Percentiles rank a stretch among this genome's conserved stretches.
phyloP scores from a whole-genome alignment of 2,329 filamentous ascomycete genomes.

The Verticillium nonalfalfae region DNA sequence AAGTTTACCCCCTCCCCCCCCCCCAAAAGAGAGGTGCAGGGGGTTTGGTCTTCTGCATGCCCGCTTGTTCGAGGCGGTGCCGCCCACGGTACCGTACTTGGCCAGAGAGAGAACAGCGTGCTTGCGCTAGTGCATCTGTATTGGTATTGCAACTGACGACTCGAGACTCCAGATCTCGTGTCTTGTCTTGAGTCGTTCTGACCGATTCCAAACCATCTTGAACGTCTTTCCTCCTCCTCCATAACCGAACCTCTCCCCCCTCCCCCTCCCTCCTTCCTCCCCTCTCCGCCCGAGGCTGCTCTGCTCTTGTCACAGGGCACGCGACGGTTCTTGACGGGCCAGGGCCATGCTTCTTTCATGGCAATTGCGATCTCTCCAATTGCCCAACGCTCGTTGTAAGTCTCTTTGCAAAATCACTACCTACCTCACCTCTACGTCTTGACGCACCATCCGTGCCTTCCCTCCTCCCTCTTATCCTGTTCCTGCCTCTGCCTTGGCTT shows the following conservation, averaged over 20 bases:
- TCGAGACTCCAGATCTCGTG: conserved; percentile 3
- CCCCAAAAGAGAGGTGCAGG: not conserved
- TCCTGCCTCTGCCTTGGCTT: no score
- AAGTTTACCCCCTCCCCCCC: not conserved
- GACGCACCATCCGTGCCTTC: not conserved
- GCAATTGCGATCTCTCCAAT: conserved; percentile 1
- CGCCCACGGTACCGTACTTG: conserved; percentile 4
- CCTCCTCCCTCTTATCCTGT: not conserved
- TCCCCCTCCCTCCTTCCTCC: not conserved
- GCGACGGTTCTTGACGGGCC: not conserved
- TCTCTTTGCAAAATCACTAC: not conserved
- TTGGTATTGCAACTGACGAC: not conserved
- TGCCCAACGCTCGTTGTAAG: conserved; percentile 1
- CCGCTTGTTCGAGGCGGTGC: conserved; percentile 6
- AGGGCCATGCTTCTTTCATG: conserved; percentile 1
- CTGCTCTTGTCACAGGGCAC: not conserved
- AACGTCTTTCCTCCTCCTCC: not conserved
- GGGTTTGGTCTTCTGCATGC: conserved; percentile 6
- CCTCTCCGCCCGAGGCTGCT: not conserved
- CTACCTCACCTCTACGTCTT: not conserved
- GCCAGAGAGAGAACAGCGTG: not conserved
- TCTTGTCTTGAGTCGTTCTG: not conserved
- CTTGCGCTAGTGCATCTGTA: not conserved
- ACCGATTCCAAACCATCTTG: conserved; percentile 1
- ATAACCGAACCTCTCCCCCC: conserved; percentile 3